Conservation (phyloP, 106 monocot species). For the Cymbidium sinense region DNA sequence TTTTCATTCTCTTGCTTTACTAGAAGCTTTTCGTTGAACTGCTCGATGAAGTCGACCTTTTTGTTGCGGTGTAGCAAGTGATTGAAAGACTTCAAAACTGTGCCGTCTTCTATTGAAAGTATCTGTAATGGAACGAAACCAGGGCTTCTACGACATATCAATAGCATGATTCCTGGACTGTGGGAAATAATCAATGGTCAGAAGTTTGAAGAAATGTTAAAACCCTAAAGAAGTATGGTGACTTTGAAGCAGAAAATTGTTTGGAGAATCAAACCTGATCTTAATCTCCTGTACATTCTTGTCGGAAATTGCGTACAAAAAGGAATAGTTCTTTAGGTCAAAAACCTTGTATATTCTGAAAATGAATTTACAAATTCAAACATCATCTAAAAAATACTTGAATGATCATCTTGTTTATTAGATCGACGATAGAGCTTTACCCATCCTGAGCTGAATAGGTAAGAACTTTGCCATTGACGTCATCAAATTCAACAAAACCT, state of each 20-base stretch:
- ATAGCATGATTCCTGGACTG: constrained; percentile 69
- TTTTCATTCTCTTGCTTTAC: constrained; percentile 84
- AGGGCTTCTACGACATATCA: constrained; percentile 49
- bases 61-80: constrained; percentile 59
- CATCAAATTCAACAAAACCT: constrained; percentile 94
- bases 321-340: constrained; percentile 70
- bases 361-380: background rate
- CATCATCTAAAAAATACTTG: background rate
- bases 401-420: background rate
- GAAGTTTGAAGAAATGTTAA: background rate
- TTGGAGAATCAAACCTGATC: constrained; percentile 65
- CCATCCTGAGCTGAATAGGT: constrained; percentile 90
- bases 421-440: constrained; percentile 28
- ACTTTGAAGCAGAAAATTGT: constrained; percentile 8
- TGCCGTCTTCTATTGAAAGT: constrained; percentile 76
- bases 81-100: constrained; percentile 52
- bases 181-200: background rate
- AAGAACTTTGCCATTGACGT: constrained; percentile 91
- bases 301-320: constrained; percentile 84
- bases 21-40: constrained; percentile 79
- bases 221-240: background rate
- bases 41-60: constrained; percentile 72
- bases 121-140: constrained; percentile 52
- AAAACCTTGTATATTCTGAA: constrained; percentile 76
- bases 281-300: constrained; percentile 89